A percentile compares a stretch with the other conserved stretches of the same genome.
phyloP scores from a whole-genome alignment of 2,329 filamentous ascomycete species.

The Epichloe coenophiala region DNA sequence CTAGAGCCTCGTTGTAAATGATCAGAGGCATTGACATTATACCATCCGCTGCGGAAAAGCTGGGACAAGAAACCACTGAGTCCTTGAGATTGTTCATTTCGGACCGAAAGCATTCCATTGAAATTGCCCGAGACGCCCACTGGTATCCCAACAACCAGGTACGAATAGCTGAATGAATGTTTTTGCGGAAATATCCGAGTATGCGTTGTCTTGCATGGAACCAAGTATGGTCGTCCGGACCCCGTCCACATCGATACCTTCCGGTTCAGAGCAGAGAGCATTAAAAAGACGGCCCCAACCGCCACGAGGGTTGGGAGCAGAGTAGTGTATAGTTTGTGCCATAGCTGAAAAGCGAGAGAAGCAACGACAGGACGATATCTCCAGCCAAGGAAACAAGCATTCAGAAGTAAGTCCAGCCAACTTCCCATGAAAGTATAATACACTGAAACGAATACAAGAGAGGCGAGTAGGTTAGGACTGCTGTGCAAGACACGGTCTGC shows the following conservation, averaged over 20 bases:
- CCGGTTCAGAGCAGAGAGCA: background rate
- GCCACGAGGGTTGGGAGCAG: background rate
- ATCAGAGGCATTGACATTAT: constrained; percentile 43
- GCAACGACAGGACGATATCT: background rate
- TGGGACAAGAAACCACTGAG: constrained; percentile 1
- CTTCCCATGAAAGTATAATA: constrained; percentile 11
- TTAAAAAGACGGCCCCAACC: background rate
- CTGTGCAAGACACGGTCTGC: constrained; percentile 7
- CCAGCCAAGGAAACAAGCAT: constrained; percentile 1
- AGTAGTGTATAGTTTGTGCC: background rate
- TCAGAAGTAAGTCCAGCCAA: constrained; percentile 11
- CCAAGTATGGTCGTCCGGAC: constrained; percentile 33
- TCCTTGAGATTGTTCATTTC: constrained; percentile 8
- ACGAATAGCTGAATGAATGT: constrained; percentile 57
- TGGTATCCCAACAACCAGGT: constrained; percentile 55
- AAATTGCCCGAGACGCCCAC: constrained; percentile 44
- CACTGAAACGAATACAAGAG: constrained; percentile 3
- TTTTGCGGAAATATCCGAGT: constrained; percentile 51
- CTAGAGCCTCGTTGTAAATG: constrained; percentile 44
- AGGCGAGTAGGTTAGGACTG: background rate
- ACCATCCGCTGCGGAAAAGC: constrained; percentile 29
- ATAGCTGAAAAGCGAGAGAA: background rate
- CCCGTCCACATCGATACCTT: constrained; percentile 2
- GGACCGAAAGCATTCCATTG: constrained; percentile 41
- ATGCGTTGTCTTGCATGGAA: constrained; percentile 54